Base-by-base conservation (phyloP, 306 rosid genomes). In the Sophora flavescens region DNA sequence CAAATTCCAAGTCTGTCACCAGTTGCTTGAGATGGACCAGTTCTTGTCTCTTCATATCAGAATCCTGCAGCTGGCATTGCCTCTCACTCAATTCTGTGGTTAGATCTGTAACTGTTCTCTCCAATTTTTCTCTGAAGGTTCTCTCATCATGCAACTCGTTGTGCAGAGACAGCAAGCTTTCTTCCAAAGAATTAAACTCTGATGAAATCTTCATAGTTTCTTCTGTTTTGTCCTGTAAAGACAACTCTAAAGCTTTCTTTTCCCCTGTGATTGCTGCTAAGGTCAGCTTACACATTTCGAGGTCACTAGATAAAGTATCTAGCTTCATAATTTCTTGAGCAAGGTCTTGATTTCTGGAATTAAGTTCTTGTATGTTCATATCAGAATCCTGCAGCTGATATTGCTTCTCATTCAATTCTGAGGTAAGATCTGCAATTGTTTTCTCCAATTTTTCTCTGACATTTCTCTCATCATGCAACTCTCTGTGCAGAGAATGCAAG, bases 71-170 rank as follows among this genome's bases (percentile, higher is more conserved):
- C 80, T 81, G 88, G 69, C 78, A 74, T 56, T 84, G 82, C 84
- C 86, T 95, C 62, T 86, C 92, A 35, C 87, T 81, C 80, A 90
- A 64, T 66, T 86, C 87, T 68, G 83, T 65, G 76, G 93, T 85
- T 36, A 95, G 92, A 78, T 88, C 89, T 45, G 70, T 9, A 72
- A 89, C 82, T 69, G 72, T 68, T 75, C 81, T 88, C 77, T 87
- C 91, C 61, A 92, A 80, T 72, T 68, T 83, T 74, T 82, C 86
- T 82, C 82, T 90, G 32, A 78, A 48, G 61, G 71, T 64, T 83
- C 86, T 87, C 84, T 92, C 93, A 65, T 45, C 41, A 30, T 74
- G 82, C 86, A 88, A 81, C 68, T 90, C 86, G 30, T 81, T 85
- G 17, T 75, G 73, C 77, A 89, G 76, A 59, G 88, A 83, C 44